A percentile compares a stretch with the other conserved stretches of the same genome.
These are phyloP conservation scores for Pseudogymnoascus sp. DNA, from an alignment of 2,329 filamentous ascomycete species.

Conservation along the genomic window DNA sequence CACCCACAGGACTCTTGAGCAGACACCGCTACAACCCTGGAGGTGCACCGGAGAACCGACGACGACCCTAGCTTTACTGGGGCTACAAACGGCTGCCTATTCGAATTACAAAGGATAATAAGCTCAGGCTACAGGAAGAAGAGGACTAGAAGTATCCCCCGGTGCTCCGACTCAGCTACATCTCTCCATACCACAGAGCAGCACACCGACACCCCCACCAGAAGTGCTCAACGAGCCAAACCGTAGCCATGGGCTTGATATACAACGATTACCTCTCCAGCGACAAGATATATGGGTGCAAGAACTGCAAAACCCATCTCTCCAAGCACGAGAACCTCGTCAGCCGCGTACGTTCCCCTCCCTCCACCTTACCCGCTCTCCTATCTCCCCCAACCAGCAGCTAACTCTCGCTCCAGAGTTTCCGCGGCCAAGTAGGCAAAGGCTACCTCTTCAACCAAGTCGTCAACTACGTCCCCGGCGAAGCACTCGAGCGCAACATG, in stretches of 20 bases:
- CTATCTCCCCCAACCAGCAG: constrained; percentile 10
- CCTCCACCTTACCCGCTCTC: constrained; percentile 7
- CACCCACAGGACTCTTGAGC: neutral
- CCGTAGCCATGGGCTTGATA: constrained; percentile 64
- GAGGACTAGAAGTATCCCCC: neutral
- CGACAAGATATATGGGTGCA: constrained; percentile 84
- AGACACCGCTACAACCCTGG: neutral
- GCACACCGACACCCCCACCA: neutral
- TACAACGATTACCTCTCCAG: constrained; percentile 90
- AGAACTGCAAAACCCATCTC: constrained; percentile 90
- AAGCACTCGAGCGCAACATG: constrained; percentile 94
- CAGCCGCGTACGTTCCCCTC: constrained; percentile 59
- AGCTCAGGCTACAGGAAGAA: neutral
- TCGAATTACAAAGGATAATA: neutral
- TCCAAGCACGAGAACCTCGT: constrained; percentile 95
- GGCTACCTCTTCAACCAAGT: constrained; percentile 93
- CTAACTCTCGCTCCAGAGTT: constrained; percentile 56
- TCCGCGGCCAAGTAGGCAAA: constrained; percentile 96
- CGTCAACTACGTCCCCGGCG: constrained; percentile 78
- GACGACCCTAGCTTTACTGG: neutral
- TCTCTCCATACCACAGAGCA: neutral
- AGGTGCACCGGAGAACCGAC: neutral
- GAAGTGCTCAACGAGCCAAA: neutral
- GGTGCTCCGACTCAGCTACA: neutral
- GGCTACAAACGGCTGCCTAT: neutral